Evolutionary conservation across 306 rosid genomes (phyloP).

Genomic region (Cucumis sativus): Cucumber_9930_V3 NC_026659.2:17426001-17426500

Average conservation of each 20-base stretch:
- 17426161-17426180: too few species aligned
- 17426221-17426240: neutral
- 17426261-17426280: neutral
- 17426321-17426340: neutral
- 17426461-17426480: slow-evolving; percentile 27
- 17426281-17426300: neutral
- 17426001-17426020: too few species aligned
- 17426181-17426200: too few species aligned
- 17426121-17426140: too few species aligned
- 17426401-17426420: neutral
- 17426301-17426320: too few species aligned
- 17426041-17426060: too few species aligned
- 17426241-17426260: neutral
- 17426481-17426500: slow-evolving; percentile 57
- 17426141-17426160: too few species aligned
- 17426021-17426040: too few species aligned
- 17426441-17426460: neutral
- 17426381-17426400: neutral
- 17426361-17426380: neutral
- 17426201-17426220: too few species aligned
- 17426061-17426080: too few species aligned
- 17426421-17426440: neutral
- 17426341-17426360: neutral
- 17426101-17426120: too few species aligned
- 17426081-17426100: too few species aligned